These are phyloP conservation scores for Kwoniella pini DNA, from an alignment of 768 basidiomycete genomes.

Conservation along the genomic window DNA sequence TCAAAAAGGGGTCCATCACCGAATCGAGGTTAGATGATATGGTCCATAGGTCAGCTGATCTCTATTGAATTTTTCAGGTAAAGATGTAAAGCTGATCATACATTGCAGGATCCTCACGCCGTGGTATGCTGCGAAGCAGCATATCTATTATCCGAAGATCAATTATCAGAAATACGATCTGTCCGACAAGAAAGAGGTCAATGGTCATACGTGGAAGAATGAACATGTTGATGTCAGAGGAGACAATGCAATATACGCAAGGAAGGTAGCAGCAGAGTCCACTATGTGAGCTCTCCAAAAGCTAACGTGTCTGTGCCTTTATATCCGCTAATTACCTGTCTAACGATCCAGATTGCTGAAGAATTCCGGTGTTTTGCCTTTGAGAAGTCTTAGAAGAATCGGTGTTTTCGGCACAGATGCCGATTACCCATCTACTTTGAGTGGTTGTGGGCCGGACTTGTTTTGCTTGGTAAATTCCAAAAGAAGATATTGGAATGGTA, in stretches of 20 bases:
- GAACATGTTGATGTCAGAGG: constrained; percentile 61
- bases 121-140: constrained; percentile 60
- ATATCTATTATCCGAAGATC: constrained; percentile 65
- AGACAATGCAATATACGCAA: constrained; percentile 60
- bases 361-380: constrained; percentile 44
- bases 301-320: no score
- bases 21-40: constrained; percentile 46
- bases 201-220: constrained; percentile 32
- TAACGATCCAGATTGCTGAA: constrained; percentile 37
- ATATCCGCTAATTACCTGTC: no score
- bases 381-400: constrained; percentile 54
- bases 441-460: constrained; percentile 46
- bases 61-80: not conserved
- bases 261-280: constrained; percentile 46
- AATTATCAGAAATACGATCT: constrained; percentile 56
- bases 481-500: constrained; percentile 49
- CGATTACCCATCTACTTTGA: constrained; percentile 55
- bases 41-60: constrained; percentile 35
- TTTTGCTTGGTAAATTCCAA: constrained; percentile 41
- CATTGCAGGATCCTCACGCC: constrained; percentile 50
- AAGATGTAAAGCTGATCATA: constrained; percentile 6
- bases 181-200: constrained; percentile 23
- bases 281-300: constrained; percentile 44
- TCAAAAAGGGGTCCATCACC: constrained; percentile 38
- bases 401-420: constrained; percentile 64